Base-by-base conservation (phyloP, 2,329 filamentous ascomycete species). In the Beauveria asiatica region DNA sequence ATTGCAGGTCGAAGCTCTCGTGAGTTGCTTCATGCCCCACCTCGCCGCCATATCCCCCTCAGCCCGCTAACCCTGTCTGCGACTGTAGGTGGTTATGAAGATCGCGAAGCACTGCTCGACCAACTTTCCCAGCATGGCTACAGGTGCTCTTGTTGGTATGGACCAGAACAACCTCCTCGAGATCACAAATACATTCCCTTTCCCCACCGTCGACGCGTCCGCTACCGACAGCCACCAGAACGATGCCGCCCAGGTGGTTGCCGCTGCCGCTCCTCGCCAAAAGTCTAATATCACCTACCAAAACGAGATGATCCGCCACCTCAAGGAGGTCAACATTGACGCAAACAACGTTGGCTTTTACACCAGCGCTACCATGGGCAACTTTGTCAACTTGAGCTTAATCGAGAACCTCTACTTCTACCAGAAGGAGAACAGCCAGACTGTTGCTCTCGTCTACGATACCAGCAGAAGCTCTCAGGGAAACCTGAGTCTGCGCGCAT, bases 261-360 rank as follows among this genome's bases (percentile, higher is more conserved):
- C 94, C 21, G 89, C 92, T 33, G 89, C 91, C 16, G 94, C 94
- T 51, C 94, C 94, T 65, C 88, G 94, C 67, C 89, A 92, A 66
- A 97, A 97, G 81, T 84, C 89, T 70, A 97, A 96, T 75, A 82
- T 87, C 23, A 77, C 81, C 67, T 97, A 99, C 78, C 90, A 96
- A 79, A 87, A 85, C 66, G 94, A 99, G 76, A 97, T 97, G 93
- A 93, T 99, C 76, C 89, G 92, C 71, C 92, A 94, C 75, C 80
- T 97, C 64, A 89, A 93, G 74, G 94, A 97, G 77, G 94, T 99
- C 70, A 99, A 97, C 75, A 90, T 97, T 62, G 94, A 99, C 74
- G 94, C 94, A 66, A 96, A 97, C 81, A 95, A 91, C 70, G 91
- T 96, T 62, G 94, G 94, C 70, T 99, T 92, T 92, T 99, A 99